Evolutionary conservation across 75 land plant species (phyloP).

Genomic region (Larix kaempferi): DNA sequence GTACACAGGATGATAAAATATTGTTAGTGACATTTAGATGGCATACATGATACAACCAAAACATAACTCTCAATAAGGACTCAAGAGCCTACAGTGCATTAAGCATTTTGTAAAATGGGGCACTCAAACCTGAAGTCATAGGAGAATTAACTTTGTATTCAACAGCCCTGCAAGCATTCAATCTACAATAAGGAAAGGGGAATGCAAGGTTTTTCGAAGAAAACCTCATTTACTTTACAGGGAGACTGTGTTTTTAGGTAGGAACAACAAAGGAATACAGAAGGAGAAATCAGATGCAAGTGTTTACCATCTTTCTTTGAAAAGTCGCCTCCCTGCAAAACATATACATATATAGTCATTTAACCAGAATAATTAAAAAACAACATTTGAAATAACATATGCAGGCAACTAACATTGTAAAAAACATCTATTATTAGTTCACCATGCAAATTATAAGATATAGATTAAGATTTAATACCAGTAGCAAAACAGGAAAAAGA

Average conservation of each 20-base stretch:
- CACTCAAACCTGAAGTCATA: constrained; percentile 8
- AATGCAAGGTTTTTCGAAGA: neutral
- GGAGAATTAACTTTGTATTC: constrained; percentile 8
- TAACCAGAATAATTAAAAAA: too few relatives aligned
- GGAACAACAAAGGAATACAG: neutral
- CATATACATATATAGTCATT: too few relatives aligned
- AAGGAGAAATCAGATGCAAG: neutral
- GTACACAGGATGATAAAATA: too few relatives aligned
- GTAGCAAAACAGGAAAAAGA: too few relatives aligned
- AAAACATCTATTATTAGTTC: too few relatives aligned
- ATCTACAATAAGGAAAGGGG: constrained; percentile 6
- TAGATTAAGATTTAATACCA: too few relatives aligned
- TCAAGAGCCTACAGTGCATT: neutral
- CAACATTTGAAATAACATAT: too few relatives aligned
- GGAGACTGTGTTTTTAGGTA: neutral
- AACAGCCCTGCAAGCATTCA: constrained; percentile 11
- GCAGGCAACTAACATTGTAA: too few relatives aligned
- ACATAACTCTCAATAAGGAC: neutral
- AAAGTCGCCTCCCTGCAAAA: constrained; percentile 88
- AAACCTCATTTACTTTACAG: neutral
- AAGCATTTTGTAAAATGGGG: neutral
- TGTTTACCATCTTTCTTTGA: constrained; percentile 82
- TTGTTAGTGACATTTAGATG: too few relatives aligned
- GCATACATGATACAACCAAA: neutral
- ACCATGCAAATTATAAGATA: too few relatives aligned